Base-by-base conservation (phyloP, 441 rosid species). In the Populus hybrid region DNA sequence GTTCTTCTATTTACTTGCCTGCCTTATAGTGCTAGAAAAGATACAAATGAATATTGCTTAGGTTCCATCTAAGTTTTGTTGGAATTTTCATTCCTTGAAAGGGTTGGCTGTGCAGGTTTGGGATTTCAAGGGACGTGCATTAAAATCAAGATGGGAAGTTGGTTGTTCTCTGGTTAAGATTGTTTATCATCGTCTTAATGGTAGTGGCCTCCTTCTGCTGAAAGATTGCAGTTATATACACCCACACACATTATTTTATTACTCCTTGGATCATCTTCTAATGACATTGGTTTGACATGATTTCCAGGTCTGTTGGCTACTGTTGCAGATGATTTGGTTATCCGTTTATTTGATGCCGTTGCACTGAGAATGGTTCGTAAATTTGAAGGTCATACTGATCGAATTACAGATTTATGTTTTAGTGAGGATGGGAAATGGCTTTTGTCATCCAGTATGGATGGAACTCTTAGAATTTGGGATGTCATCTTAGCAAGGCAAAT, bases 301-400 rank as follows among this genome's bases (percentile, higher is more conserved):
- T 69, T 66, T 82, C 74, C 89, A 97, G 97, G 97, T 84, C 95
- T 97, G 86, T 82, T 97, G 89, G 99, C 97, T 69, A 88, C 93
- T 6, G 97, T 93, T 68, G 89, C 98, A 18, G 95, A 94, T 86
- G 98, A 94, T 85, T 87, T 93, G 74, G 81, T 89, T 69, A 93
- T 94, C 78, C 87, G 92, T 53, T 74, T 96, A 69, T 94, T 84
- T 85, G 97, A 93, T 84, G 95, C 89, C 76, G 90, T 90, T 74
- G 87, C 97, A 16, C 80, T 85, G 79, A 88, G 92, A 88, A 86
- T 96, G 92, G 98, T 93, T 81, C 98, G 99, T 80, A 90, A 91
- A 82, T 96, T 96, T 87, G 94, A 90, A 89, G 99, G 98, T 68
- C 99, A 96, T 67, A 82, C 91, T 40, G 99, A 96, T 81, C 93